Evolutionary conservation across 352 stramenopile genomes (phyloP).

Genomic region (Bremia lactucae): DNA sequence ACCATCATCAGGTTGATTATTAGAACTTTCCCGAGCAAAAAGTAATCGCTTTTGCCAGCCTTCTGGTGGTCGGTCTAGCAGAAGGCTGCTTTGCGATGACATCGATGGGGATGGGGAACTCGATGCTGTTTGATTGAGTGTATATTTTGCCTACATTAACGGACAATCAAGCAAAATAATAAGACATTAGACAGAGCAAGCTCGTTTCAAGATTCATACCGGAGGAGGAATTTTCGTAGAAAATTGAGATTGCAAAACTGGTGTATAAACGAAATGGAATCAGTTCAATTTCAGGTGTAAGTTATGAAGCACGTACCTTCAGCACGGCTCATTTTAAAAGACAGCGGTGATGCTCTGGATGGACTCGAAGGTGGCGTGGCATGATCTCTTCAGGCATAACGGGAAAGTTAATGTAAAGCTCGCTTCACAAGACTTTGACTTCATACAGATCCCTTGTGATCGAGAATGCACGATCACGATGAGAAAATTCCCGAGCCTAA

Average conservation of each 20-base stretch:
- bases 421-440: too few species aligned
- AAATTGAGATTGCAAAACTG: conserved; percentile 22
- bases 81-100: conserved; percentile 34
- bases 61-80: conserved; percentile 21
- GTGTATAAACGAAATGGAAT: background rate
- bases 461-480: background rate
- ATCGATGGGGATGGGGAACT: conserved; percentile 21
- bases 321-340: conserved; percentile 25
- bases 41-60: conserved; percentile 34
- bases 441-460: too few species aligned
- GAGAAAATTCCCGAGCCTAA: too few species aligned
- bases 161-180: too few species aligned
- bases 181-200: background rate
- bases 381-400: conserved; percentile 1
- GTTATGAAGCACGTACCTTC: conserved; percentile 13
- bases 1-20: background rate
- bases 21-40: conserved; percentile 4
- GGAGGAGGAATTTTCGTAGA: conserved; percentile 1
- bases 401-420: conserved; percentile 9
- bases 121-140: background rate
- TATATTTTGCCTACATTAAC: background rate
- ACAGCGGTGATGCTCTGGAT: conserved; percentile 9
- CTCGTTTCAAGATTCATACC: background rate
- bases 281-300: background rate
- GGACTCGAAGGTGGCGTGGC: conserved; percentile 2